phyloP scores from a whole-genome alignment of 73 alveolate species.

The Paramecium sexaurelia region DNA sequence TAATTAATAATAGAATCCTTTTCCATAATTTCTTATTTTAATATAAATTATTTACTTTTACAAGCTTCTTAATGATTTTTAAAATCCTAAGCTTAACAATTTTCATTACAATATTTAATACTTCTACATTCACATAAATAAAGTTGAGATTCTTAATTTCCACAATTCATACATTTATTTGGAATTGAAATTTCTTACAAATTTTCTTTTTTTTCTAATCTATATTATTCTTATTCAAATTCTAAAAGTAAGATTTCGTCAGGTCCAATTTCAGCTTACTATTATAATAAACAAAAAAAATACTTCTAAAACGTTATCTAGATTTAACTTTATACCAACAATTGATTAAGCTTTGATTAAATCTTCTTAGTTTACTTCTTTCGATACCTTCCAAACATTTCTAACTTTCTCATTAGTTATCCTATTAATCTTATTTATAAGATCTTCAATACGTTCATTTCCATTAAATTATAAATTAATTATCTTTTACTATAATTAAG shows the following conservation, averaged over 20 bases:
- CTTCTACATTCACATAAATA: slow-evolving; percentile 66
- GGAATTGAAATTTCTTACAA: not conserved
- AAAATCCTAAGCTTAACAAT: slow-evolving; percentile 45
- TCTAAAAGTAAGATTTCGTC: slow-evolving; percentile 72
- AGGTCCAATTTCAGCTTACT: slow-evolving; percentile 73
- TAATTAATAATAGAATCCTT: not conserved
- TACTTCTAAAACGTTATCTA: slow-evolving; percentile 5
- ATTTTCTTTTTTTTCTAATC: not conserved
- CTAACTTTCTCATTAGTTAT: slow-evolving; percentile 21
- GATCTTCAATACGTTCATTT: slow-evolving; percentile 56
- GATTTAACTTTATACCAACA: slow-evolving; percentile 30
- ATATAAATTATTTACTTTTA: not conserved
- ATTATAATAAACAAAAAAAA: not conserved
- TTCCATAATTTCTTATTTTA: not conserved
- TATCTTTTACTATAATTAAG: not conserved
- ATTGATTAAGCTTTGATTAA: slow-evolving; percentile 3
- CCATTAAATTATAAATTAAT: slow-evolving; percentile 16
- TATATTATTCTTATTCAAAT: slow-evolving; percentile 24
- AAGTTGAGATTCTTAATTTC: slow-evolving; percentile 42
- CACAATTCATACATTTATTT: slow-evolving; percentile 34
- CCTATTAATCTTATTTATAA: slow-evolving; percentile 35
- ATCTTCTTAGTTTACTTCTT: slow-evolving; percentile 36
- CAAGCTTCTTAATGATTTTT: slow-evolving; percentile 59
- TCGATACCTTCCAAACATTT: slow-evolving; percentile 66
- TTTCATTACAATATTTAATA: slow-evolving; percentile 67